Conservation (phyloP, 768 basidiomycete genomes). For the Tylopilus subfusipes region DNA sequence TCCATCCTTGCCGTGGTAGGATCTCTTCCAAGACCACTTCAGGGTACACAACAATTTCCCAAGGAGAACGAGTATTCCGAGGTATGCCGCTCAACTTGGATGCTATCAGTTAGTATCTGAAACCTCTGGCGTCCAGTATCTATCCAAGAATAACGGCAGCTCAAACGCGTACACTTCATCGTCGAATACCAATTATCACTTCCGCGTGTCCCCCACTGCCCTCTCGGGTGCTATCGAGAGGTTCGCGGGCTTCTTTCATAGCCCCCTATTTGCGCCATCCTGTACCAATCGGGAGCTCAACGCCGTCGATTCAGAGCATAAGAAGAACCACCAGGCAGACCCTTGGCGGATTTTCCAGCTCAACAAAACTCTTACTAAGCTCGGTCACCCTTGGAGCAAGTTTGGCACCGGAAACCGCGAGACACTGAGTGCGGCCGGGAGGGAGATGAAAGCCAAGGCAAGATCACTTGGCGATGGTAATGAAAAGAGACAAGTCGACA, state of each 20-base stretch:
- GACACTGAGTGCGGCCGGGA: conserved; percentile 64
- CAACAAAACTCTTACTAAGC: conserved; percentile 79
- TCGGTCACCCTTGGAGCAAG: conserved; percentile 83
- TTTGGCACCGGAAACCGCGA: conserved; percentile 87
- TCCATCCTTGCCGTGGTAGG: not conserved
- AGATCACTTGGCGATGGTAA: conserved; percentile 31
- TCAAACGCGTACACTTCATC: conserved; percentile 95
- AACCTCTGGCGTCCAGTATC: conserved; percentile 42
- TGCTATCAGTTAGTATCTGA: not conserved
- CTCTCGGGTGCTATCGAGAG: conserved; percentile 70
- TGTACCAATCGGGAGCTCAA: conserved; percentile 89
- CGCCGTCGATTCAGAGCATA: conserved; percentile 96
- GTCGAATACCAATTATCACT: conserved; percentile 88
- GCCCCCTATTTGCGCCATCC: conserved; percentile 83
- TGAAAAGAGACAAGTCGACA: conserved; percentile 23
- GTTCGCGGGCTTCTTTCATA: conserved; percentile 85
- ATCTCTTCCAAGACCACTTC: not conserved
- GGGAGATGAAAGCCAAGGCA: conserved; percentile 49
- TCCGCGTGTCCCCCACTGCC: conserved; percentile 62
- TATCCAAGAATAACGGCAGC: conserved; percentile 77
- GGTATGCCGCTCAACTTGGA: conserved; percentile 35
- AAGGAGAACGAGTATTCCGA: conserved; percentile 94
- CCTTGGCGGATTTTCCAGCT: conserved; percentile 94
- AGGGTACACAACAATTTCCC: conserved; percentile 84
- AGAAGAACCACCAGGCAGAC: conserved; percentile 91